Evolutionary conservation across 2,329 filamentous ascomycete species (phyloP).

Genomic region (Aspergillus pseudoglaucus): DNA sequence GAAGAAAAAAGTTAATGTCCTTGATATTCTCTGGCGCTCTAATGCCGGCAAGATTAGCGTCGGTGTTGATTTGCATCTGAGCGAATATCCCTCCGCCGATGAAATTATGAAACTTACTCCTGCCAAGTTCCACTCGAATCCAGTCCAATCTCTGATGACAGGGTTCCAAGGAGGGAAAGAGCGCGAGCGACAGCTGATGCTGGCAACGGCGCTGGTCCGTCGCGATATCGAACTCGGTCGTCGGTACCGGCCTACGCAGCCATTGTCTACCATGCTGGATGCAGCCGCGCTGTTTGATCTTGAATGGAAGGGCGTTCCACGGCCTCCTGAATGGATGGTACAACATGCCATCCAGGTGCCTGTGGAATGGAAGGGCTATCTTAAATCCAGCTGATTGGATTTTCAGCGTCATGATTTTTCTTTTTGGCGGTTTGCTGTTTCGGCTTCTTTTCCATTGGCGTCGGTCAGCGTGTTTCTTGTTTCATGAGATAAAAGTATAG

Average conservation of each 20-base stretch:
- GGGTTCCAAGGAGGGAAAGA: constrained; percentile 14
- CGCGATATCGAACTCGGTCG: constrained; percentile 23
- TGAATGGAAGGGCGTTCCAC: constrained; percentile 22
- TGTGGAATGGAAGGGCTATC: constrained; percentile 6
- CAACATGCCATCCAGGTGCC: constrained; percentile 30
- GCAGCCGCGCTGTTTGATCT: constrained; percentile 28
- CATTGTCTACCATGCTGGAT: constrained; percentile 29
- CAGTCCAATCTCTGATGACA: constrained; percentile 18
- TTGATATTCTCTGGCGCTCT: constrained; percentile 14
- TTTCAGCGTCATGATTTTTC: neutral
- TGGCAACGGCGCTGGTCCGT: constrained; percentile 21
- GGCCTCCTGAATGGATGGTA: constrained; percentile 23
- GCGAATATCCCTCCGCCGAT: constrained; percentile 5
- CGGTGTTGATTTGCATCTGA: constrained; percentile 20
- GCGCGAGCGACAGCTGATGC: constrained; percentile 19
- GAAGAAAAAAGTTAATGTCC: constrained; percentile 5
- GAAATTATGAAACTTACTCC: constrained; percentile 17
- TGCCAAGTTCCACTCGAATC: constrained; percentile 19
- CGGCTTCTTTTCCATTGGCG: too few relatives aligned
- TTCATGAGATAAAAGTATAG: too few relatives aligned
- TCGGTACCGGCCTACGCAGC: constrained; percentile 14
- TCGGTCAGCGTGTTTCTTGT: too few relatives aligned
- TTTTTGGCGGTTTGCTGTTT: too few relatives aligned
- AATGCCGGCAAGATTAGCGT: constrained; percentile 29
- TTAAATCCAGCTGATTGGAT: neutral